Evolutionary conservation across 2,329 filamentous ascomycete genomes (phyloP).

Genomic region (Arthroderma uncinatum): DNA sequence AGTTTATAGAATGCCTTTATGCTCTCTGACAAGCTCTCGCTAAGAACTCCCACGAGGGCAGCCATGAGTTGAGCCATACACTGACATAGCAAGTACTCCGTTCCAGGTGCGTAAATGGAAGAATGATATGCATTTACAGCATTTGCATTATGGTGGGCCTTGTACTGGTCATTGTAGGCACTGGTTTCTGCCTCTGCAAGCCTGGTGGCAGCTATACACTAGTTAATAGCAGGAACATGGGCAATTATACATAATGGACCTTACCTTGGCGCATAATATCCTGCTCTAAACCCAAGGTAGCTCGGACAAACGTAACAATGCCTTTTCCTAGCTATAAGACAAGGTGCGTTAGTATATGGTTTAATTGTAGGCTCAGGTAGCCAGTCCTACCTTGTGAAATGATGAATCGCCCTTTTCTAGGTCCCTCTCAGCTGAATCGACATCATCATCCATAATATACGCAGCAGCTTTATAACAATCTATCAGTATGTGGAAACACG

Average conservation of each 20-base stretch:
- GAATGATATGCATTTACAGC: conserved; percentile 43
- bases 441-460: conserved; percentile 79
- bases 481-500: background rate
- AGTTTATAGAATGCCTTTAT: conserved; percentile 89
- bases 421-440: conserved; percentile 66
- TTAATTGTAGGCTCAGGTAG: background rate
- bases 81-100: conserved; percentile 74
- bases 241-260: conserved; percentile 11
- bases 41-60: conserved; percentile 77
- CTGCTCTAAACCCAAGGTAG: conserved; percentile 83
- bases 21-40: conserved; percentile 83
- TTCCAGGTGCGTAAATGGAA: conserved; percentile 66
- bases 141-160: conserved; percentile 54
- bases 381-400: conserved; percentile 59
- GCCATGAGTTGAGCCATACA: conserved; percentile 82
- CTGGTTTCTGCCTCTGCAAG: conserved; percentile 65
- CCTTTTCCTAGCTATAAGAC: conserved; percentile 57
- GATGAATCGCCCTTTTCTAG: conserved; percentile 63
- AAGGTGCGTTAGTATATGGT: background rate
- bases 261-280: conserved; percentile 68
- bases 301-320: conserved; percentile 72
- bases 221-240: background rate
- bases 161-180: conserved; percentile 64
- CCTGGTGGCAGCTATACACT: conserved; percentile 49
- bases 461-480: conserved; percentile 42